These are phyloP conservation scores for Lactarius hengduanensis DNA, from an alignment of 768 basidiomycete genomes.

Conservation along the genomic window DNA sequence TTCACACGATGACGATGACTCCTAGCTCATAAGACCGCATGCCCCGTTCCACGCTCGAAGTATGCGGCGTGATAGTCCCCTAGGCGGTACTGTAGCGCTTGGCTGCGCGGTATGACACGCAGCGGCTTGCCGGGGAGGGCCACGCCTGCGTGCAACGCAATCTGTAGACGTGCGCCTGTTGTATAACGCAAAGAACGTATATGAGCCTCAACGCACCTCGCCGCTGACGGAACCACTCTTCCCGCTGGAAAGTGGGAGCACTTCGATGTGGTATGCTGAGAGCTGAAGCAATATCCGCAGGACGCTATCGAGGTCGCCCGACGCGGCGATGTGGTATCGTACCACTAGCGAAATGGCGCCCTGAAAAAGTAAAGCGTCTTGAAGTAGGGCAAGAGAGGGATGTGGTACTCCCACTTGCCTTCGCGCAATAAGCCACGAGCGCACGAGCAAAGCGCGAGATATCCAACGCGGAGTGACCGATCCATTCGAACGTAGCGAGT, in stretches of 20 bases:
- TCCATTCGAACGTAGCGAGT: slow-evolving; percentile 66
- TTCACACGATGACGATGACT: not conserved
- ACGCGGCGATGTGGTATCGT: slow-evolving; percentile 55
- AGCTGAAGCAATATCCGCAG: slow-evolving; percentile 59
- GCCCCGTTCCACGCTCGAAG: slow-evolving; percentile 71
- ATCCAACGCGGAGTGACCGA: slow-evolving; percentile 54
- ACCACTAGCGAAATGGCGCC: slow-evolving; percentile 53
- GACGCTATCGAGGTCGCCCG: slow-evolving; percentile 60
- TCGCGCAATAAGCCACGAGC: slow-evolving; percentile 51
- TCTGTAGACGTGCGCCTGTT: slow-evolving; percentile 38
- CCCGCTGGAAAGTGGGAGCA: slow-evolving; percentile 68
- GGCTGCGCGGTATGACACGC: slow-evolving; percentile 48
- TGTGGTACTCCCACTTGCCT: slow-evolving; percentile 40
- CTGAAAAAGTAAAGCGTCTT: slow-evolving; percentile 37
- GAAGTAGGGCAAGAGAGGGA: not conserved
- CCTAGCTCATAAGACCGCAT: slow-evolving; percentile 51
- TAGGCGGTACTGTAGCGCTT: slow-evolving; percentile 68
- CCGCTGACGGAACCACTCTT: slow-evolving; percentile 77
- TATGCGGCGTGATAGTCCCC: slow-evolving; percentile 63
- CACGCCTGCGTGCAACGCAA: slow-evolving; percentile 61
- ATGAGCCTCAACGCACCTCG: slow-evolving; percentile 47
- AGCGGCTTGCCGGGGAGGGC: slow-evolving; percentile 37
- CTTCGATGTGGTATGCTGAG: slow-evolving; percentile 68
- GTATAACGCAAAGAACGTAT: not conserved
- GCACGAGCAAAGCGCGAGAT: slow-evolving; percentile 61